Conservation (phyloP, 2,329 filamentous ascomycete genomes). For the Venturia aucupariae region DNA sequence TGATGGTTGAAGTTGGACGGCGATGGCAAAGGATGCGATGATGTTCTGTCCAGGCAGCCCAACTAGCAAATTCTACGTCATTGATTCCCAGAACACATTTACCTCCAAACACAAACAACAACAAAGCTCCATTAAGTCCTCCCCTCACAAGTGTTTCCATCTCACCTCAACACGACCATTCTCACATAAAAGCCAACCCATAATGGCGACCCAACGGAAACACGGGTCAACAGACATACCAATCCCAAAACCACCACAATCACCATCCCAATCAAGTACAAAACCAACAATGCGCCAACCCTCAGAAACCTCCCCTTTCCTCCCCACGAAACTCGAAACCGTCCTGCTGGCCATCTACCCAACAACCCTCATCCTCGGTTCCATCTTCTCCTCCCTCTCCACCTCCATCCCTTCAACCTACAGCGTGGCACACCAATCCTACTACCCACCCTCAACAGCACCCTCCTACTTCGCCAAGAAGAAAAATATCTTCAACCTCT, state of each 20-base stretch:
- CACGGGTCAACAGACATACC: not conserved
- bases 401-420: constrained; percentile 68
- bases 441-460: constrained; percentile 46
- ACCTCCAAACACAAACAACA: not conserved
- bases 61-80: not conserved
- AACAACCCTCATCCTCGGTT: constrained; percentile 66
- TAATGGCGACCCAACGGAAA: constrained; percentile 5
- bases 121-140: not conserved
- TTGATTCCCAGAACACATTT: not conserved
- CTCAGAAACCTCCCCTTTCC: constrained; percentile 39
- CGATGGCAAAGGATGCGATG: not conserved
- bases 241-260: not conserved
- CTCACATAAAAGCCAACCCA: not conserved
- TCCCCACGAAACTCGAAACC: constrained; percentile 61
- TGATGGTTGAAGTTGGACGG: not conserved
- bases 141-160: not conserved
- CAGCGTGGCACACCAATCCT: constrained; percentile 50
- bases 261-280: not conserved
- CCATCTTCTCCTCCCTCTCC: constrained; percentile 69
- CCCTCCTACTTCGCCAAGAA: constrained; percentile 92
- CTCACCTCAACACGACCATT: not conserved
- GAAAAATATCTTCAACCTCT: constrained; percentile 80
- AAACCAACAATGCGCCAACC: constrained; percentile 8
- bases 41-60: not conserved
- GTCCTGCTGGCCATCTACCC: constrained; percentile 65